A percentile compares a stretch with the other conserved stretches of the same genome.
These are phyloP conservation scores for Melocanna baccifera DNA, from an alignment of 176 grass and related monocot species.

Conservation along the genomic window DNA sequence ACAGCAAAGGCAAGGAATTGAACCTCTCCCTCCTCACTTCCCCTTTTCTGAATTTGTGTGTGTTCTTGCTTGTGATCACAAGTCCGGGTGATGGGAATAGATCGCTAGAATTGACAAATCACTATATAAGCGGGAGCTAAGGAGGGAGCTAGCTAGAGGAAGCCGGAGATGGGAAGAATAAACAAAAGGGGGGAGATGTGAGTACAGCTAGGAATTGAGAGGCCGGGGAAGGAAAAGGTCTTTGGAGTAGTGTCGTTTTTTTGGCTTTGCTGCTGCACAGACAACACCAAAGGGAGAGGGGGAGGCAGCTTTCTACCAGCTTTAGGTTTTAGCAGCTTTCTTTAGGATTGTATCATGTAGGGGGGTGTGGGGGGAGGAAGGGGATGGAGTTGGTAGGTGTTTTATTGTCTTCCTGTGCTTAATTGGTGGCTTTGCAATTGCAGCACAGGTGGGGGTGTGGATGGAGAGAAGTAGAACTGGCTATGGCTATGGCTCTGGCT, in stretches of 20 bases:
- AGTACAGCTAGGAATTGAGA: conserved; percentile 43
- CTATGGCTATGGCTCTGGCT: neutral
- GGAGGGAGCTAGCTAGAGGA: neutral
- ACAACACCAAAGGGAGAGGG: conserved; percentile 40
- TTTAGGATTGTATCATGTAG: conserved; percentile 60
- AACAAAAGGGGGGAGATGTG: conserved; percentile 38
- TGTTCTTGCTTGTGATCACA: conserved; percentile 16
- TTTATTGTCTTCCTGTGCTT: conserved; percentile 22
- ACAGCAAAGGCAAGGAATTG: neutral
- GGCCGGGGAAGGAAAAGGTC: conserved; percentile 45
- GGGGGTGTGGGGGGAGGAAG: conserved; percentile 3
- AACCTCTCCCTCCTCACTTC: neutral
- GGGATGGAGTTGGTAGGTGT: conserved; percentile 38
- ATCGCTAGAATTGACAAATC: conserved; percentile 3
- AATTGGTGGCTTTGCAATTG: neutral
- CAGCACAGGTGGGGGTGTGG: neutral
- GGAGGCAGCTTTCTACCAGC: conserved; percentile 63
- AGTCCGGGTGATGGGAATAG: neutral
- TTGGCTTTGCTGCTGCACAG: conserved; percentile 41
- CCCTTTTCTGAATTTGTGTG: neutral
- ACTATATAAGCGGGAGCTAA: conserved; percentile 37
- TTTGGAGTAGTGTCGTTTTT: conserved; percentile 39
- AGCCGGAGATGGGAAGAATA: conserved; percentile 29
- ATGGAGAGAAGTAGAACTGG: neutral
- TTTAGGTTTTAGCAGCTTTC: conserved; percentile 68